These are phyloP conservation scores for Oryza officinalis DNA, from an alignment of 176 grass and related monocot genomes.

Conservation along the genomic window DNA sequence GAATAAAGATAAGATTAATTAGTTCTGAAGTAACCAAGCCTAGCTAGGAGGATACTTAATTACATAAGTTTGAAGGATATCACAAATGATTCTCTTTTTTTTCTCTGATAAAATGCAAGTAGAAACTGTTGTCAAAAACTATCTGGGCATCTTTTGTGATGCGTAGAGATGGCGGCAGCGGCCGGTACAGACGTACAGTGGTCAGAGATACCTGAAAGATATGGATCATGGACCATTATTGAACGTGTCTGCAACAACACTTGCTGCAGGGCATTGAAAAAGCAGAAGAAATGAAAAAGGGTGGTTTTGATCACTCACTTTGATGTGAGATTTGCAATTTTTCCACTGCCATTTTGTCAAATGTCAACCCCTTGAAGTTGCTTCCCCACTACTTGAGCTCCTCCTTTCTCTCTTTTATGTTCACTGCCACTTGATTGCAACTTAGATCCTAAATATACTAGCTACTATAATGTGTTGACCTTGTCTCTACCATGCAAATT, in stretches of 20 bases:
- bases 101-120: background rate
- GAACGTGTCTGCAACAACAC: constrained; percentile 16
- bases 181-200: constrained; percentile 25
- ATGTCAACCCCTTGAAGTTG: constrained; percentile 1
- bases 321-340: background rate
- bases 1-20: background rate
- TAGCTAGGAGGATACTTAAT: background rate
- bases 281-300: background rate
- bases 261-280: constrained; percentile 18
- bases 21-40: background rate
- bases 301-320: background rate
- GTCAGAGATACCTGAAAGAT: constrained; percentile 22
- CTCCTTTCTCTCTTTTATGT: background rate
- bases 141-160: background rate
- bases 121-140: background rate
- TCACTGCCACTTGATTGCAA: constrained; percentile 8
- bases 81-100: background rate
- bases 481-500: background rate
- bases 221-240: constrained; percentile 9
- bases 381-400: background rate
- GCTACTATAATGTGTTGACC: background rate
- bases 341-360: background rate
- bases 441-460: background rate
- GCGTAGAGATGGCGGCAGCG: background rate
- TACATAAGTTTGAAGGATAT: background rate